Evolutionary conservation across 495 filamentous ascomycete species (phyloP).

Genomic region (Cairneyella variabilis): DNA sequence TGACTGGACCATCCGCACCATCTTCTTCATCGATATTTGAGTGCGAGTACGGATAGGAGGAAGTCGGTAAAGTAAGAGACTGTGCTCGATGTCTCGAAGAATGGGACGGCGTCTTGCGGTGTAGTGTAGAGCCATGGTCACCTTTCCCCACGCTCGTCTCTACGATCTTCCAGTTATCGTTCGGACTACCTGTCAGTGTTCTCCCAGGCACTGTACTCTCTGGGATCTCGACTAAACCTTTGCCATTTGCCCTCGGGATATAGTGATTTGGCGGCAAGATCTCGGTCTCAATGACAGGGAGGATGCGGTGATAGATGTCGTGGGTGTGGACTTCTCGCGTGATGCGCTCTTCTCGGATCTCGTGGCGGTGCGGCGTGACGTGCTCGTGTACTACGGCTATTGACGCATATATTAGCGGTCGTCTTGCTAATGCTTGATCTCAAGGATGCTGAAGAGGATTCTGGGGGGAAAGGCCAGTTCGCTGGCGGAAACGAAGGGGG

Average conservation of each 20-base stretch:
- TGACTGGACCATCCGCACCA: slow-evolving; percentile 12
- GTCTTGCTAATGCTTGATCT: slow-evolving; percentile 11
- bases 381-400: slow-evolving; percentile 53
- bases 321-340: slow-evolving; percentile 54
- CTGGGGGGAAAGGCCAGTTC: slow-evolving; percentile 9
- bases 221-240: slow-evolving; percentile 21
- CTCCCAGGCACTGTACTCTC: slow-evolving; percentile 8
- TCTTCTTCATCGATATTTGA: slow-evolving; percentile 3
- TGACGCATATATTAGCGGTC: slow-evolving; percentile 11
- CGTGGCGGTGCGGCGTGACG: slow-evolving; percentile 39
- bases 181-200: slow-evolving; percentile 1
- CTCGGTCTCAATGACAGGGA: slow-evolving; percentile 39
- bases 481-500: slow-evolving; percentile 9
- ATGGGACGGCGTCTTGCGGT: neutral
- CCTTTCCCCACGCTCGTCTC: slow-evolving; percentile 1
- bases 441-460: neutral
- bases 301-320: slow-evolving; percentile 48
- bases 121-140: neutral
- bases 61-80: neutral
- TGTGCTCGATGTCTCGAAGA: neutral
- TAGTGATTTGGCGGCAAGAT: slow-evolving; percentile 26
- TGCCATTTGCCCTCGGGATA: slow-evolving; percentile 12
- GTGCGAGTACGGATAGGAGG: neutral
- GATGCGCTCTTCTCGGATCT: slow-evolving; percentile 46
- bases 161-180: slow-evolving; percentile 14